Evolutionary conservation across 2,329 filamentous ascomycete species (phyloP).

Genomic region (Leptoxyphium fumago): DNA sequence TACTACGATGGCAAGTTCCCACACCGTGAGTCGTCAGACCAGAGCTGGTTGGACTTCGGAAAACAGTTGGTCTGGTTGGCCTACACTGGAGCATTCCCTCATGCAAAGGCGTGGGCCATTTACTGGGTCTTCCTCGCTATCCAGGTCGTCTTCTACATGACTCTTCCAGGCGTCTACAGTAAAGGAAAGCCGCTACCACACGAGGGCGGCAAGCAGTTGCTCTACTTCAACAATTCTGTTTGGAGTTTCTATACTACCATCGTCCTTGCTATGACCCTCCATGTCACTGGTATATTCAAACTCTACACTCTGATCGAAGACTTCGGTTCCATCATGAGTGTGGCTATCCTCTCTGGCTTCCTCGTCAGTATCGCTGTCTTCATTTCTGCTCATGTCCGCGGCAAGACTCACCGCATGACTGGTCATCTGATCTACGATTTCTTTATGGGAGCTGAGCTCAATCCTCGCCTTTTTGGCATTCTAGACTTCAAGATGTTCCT

Average conservation of each 20-base stretch:
- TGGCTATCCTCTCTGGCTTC: slow-evolving; percentile 84
- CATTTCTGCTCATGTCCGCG: slow-evolving; percentile 65
- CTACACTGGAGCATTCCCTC: slow-evolving; percentile 75
- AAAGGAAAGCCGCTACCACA: slow-evolving; percentile 81
- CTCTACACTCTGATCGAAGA: slow-evolving; percentile 88
- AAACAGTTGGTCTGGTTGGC: slow-evolving; percentile 56
- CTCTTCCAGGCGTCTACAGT: slow-evolving; percentile 73
- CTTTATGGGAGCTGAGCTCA: slow-evolving; percentile 80
- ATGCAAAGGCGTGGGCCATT: slow-evolving; percentile 69
- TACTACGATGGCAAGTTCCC: slow-evolving; percentile 84
- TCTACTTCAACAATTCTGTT: slow-evolving; percentile 89
- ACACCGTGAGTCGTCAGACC: slow-evolving; percentile 16
- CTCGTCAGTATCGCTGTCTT: slow-evolving; percentile 73
- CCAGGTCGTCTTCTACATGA: slow-evolving; percentile 68
- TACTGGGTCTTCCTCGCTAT: slow-evolving; percentile 91
- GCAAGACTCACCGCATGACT: slow-evolving; percentile 84
- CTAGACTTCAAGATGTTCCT: slow-evolving; percentile 94
- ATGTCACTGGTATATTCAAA: slow-evolving; percentile 72
- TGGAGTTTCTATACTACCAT: slow-evolving; percentile 81
- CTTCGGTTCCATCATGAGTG: slow-evolving; percentile 83
- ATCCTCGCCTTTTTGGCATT: slow-evolving; percentile 61
- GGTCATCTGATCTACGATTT: slow-evolving; percentile 71
- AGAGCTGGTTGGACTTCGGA: slow-evolving; percentile 49
- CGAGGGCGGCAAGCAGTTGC: slow-evolving; percentile 67
- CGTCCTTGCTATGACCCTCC: slow-evolving; percentile 51